These are phyloP conservation scores for Hypoxylon lienhwacheense DNA, from an alignment of 495 filamentous ascomycete species.

Conservation along the genomic window DNA sequence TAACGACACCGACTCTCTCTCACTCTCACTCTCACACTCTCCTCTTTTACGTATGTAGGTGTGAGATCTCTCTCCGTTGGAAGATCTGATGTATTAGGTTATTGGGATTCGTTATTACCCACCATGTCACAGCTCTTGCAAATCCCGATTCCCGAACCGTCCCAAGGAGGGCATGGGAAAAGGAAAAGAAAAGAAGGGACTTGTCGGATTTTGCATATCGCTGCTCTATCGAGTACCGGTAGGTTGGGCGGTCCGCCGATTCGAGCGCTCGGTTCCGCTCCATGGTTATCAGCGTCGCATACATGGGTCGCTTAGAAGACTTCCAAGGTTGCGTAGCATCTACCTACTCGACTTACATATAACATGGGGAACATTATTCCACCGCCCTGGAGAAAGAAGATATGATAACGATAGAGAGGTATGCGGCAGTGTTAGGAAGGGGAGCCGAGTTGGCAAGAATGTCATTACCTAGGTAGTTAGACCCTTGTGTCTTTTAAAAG, in stretches of 20 bases:
- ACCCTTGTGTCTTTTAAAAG: no score
- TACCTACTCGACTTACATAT: constrained; percentile 1
- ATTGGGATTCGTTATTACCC: neutral
- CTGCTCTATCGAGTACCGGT: constrained; percentile 31
- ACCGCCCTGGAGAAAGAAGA: constrained; percentile 3
- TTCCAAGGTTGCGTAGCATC: no score
- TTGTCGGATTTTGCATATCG: constrained; percentile 23
- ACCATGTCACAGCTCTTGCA: constrained; percentile 1
- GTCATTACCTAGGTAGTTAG: no score
- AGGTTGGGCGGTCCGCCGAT: constrained; percentile 25
- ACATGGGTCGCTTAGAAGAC: no score
- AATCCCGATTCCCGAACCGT: constrained; percentile 26
- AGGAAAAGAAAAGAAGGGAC: neutral
- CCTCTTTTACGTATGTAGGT: no score
- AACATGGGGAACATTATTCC: constrained; percentile 20
- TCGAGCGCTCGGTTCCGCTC: constrained; percentile 20
- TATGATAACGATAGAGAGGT: neutral
- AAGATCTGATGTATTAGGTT: constrained; percentile 7
- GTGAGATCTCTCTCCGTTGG: no score
- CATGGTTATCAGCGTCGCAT: constrained; percentile 16
- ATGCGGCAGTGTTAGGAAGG: no score
- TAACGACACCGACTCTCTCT: no score
- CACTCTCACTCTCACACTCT: no score
- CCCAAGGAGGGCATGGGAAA: neutral
- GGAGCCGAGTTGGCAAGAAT: no score